Conservation (phyloP, 2,329 filamentous ascomycete genomes). For the Sporothrix phasma region DNA sequence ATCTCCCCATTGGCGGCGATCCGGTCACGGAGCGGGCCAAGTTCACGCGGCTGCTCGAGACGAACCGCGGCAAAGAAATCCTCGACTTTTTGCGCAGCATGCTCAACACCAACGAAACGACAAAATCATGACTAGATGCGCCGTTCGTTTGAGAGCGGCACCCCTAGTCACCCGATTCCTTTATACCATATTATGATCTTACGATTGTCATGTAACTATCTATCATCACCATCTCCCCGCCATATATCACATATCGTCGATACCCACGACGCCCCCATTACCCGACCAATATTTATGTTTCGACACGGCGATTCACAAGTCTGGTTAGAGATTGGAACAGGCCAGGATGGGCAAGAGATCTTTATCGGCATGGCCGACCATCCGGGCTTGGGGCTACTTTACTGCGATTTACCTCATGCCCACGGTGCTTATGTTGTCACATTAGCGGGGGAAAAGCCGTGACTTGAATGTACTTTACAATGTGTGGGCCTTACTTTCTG, state of each 20-base stretch:
- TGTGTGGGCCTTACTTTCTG: not conserved
- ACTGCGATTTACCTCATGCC: no score
- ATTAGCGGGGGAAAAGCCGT: not conserved
- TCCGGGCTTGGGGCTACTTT: no score
- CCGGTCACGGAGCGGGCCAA: conserved; percentile 9
- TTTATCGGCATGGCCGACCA: no score
- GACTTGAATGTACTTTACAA: not conserved
- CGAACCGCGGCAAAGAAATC: conserved; percentile 17
- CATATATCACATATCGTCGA: not conserved
- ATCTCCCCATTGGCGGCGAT: not conserved
- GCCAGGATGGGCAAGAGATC: no score
- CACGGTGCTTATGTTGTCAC: not conserved
- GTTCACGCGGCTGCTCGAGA: conserved; percentile 16
- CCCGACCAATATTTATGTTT: not conserved
- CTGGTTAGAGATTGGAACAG: no score
- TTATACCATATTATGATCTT: no score
- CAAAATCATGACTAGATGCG: not conserved
- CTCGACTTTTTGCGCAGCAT: conserved; percentile 18
- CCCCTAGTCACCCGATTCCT: not conserved
- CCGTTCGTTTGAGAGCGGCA: not conserved
- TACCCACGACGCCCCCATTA: not conserved
- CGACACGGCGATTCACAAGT: not conserved
- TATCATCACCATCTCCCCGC: not conserved
- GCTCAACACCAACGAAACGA: conserved; percentile 10
- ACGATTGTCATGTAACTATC: not conserved